Evolutionary conservation across 1,139 yeast species (phyloP).

Genomic region (Maudiozyma humilis): DNA sequence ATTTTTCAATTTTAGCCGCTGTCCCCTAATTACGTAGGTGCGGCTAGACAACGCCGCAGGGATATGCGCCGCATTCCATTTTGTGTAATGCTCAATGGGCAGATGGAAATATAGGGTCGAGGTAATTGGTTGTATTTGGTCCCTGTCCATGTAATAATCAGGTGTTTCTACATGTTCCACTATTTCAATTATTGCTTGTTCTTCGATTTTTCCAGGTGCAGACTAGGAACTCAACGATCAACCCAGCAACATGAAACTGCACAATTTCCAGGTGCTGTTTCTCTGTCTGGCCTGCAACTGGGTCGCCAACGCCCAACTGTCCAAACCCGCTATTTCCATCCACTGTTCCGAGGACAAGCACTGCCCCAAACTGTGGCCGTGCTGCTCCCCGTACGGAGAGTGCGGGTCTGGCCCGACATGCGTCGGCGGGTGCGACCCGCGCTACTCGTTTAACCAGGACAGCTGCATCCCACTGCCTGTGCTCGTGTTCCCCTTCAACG

Average conservation of each 20-base stretch:
- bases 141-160: too few relatives aligned
- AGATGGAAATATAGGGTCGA: too few relatives aligned
- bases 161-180: too few relatives aligned
- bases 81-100: too few relatives aligned
- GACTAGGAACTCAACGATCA: too few relatives aligned
- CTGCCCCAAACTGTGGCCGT: constrained; percentile 68
- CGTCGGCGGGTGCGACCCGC: constrained; percentile 74
- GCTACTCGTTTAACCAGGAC: constrained; percentile 49
- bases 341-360: constrained; percentile 41
- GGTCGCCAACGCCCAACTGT: background rate
- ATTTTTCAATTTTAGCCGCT: background rate
- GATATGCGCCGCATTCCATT: too few relatives aligned
- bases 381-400: constrained; percentile 77
- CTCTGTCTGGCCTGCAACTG: background rate
- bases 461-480: constrained; percentile 56
- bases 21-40: background rate
- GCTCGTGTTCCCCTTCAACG: constrained; percentile 31
- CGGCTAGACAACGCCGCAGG: too few relatives aligned
- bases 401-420: constrained; percentile 81
- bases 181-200: too few relatives aligned
- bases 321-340: constrained; percentile 21
- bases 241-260: too few relatives aligned
- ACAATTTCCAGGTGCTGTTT: background rate
- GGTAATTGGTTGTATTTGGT: too few relatives aligned
- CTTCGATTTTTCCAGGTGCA: too few relatives aligned